Evolutionary conservation across 306 rosid species (phyloP).

Genomic region (Rosa multiflora): DNA sequence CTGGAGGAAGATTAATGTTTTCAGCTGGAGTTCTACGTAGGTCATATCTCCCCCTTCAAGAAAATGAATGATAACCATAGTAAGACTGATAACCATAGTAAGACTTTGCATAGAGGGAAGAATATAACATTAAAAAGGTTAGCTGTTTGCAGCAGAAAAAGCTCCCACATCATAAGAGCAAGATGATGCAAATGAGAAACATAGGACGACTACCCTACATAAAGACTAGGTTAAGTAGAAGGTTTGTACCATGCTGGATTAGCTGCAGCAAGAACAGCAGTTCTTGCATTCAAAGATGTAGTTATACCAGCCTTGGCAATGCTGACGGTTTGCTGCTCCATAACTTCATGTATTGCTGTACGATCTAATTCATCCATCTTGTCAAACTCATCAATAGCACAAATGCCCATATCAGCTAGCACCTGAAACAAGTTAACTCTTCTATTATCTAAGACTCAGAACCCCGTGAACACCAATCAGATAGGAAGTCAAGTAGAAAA

Average conservation of each 20-base stretch:
- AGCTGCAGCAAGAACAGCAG: slow-evolving; percentile 99
- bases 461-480: slow-evolving; percentile 19
- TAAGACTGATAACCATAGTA: slow-evolving; percentile 30
- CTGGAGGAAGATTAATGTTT: slow-evolving; percentile 97
- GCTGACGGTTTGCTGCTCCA: slow-evolving; percentile 99
- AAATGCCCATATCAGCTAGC: slow-evolving; percentile 97
- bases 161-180: slow-evolving; percentile 9
- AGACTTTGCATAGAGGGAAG: slow-evolving; percentile 24
- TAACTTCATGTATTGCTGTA: slow-evolving; percentile 96
- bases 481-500: not conserved
- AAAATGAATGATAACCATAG: slow-evolving; percentile 15
- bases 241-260: slow-evolving; percentile 87
- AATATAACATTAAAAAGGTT: not conserved
- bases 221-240: not conserved
- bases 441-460: slow-evolving; percentile 21
- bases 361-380: slow-evolving; percentile 99
- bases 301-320: slow-evolving; percentile 99
- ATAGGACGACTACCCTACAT: not conserved
- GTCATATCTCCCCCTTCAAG: slow-evolving; percentile 96
- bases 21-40: slow-evolving; percentile 96
- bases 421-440: slow-evolving; percentile 54
- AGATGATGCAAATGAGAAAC: slow-evolving; percentile 12
- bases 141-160: slow-evolving; percentile 17
- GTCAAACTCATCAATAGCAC: slow-evolving; percentile 97
- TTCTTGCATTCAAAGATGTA: slow-evolving; percentile 95